Base-by-base conservation (phyloP, 371 early-diverging fungal species). In the Ecytonucleospora hepatopenaei region DNA sequence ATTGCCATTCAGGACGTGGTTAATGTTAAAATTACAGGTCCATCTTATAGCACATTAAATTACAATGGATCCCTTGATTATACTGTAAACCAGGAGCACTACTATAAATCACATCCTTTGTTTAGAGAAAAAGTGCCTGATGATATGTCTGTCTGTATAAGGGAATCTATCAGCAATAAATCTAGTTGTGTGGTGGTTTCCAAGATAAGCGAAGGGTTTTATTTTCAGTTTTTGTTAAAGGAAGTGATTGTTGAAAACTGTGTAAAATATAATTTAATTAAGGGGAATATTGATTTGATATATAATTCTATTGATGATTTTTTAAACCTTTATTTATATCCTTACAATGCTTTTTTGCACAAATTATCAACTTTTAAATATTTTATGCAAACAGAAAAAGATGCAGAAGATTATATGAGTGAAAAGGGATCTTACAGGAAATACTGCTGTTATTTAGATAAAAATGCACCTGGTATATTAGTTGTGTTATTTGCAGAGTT, bases 401-500 rank as follows among this genome's bases (percentile, higher is more conserved):
- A 59, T 26, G 65, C 68, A 16, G 4, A 53, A 27, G 40, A 57
- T 4, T 48, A 68, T 54, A 28, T 68, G 5, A 47, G 54, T 3
- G 48, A 51, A 2, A n/a, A 40, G 0, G 53, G 54, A 33, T 31
- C 59, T 19, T 62, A 54, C 28, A 58, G 69, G 17, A 56, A 34
- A 32, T 74, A 74, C 59, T 51, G 61, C 1, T 62, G 69, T 54
- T 58, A 48, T 34, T 51, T 74, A 58, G 57, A 47, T 34, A 31
- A 34, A 53, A 53, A 71, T 23, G 56, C 59, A 59, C 74, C 74
- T 2, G 74, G 74, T 31, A 46, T 40, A 1, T 17, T 74, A 16
- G 47, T 21, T 15, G 60, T 74, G 53, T 24, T 59, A 15, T 68
- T 62, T 65, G 54, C 54, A 33, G 32, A 57, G 16, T 46, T 21